Base-by-base conservation (phyloP, 2,329 filamentous ascomycete genomes). In the Talaromyces sp. region DNA sequence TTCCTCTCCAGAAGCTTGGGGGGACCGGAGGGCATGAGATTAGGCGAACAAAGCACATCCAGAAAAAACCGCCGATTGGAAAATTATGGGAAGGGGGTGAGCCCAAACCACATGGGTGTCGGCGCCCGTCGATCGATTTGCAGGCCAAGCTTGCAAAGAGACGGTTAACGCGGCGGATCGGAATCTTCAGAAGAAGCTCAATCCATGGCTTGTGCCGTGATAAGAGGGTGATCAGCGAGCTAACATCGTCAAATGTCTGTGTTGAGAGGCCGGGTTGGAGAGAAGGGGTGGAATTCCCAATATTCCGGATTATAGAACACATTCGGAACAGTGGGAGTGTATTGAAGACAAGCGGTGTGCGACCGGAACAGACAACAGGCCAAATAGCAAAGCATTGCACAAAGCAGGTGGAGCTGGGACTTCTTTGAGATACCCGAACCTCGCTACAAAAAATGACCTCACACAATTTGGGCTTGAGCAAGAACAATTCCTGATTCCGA, bases 31-130 rank as follows among this genome's bases (percentile, higher is more conserved):
- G 88, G 89, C 86, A 77, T 80, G 78, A 71, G 71, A 80, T 81
- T 72, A 82, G 87, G 83, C 90, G 90, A 84, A 89, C 90, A 96
- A 97, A 96, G 86, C 78, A 93, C 91, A 88, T 96, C 91, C 83
- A 82, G 83, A 96, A 97, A 97, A 97, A 96, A 86, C 86, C 91
- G 90, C 85, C 84, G 82, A 76, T 71, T n/a, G 73, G 71, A 41
- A 32, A 55, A 19, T 29, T 71, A 68, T 64, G 66, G 67, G 56
- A 68, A 66, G 66, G 65, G 59, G 62, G 59, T 57, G 62, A 60
- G 67, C 63, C 59, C 67, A 66, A 65, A 65, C 27, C 49, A 66
- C 68, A 67, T 62, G 65, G 67, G 68, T 72, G 75, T 82, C 82
- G 78, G 83, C 82, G 84, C 80, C 84, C 82, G 81, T 78, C 81